These are phyloP conservation scores for Endotrypanum monterogeii DNA, from an alignment of 208 protist species.

Conservation along the genomic window DNA sequence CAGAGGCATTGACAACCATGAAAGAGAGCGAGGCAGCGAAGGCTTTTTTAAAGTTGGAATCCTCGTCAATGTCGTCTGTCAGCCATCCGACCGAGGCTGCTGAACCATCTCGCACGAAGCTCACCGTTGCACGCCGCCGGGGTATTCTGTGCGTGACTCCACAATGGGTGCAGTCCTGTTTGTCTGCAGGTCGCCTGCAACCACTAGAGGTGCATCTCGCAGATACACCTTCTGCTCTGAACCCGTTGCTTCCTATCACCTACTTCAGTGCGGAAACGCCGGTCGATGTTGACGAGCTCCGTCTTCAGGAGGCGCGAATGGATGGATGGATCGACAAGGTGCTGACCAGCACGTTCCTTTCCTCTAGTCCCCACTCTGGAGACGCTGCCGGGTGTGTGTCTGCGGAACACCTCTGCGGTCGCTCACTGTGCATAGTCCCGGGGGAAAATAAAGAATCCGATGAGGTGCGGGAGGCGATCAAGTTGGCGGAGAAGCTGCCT, in stretches of 20 bases:
- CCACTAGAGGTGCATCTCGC: neutral
- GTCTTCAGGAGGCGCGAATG: neutral
- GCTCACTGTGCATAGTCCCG: neutral
- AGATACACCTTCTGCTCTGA: neutral
- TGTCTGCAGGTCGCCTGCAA: constrained; percentile 27
- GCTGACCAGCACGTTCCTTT: neutral
- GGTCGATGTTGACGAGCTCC: neutral
- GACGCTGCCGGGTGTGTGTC: neutral
- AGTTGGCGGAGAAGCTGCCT: constrained; percentile 3
- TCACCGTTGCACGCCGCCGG: constrained; percentile 29
- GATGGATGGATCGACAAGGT: constrained; percentile 8
- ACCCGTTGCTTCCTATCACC: neutral
- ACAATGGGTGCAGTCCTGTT: constrained; percentile 64
- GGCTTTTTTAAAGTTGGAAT: neutral
- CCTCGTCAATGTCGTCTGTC: neutral
- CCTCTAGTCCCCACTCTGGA: neutral
- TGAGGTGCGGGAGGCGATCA: constrained; percentile 10
- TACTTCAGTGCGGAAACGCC: neutral
- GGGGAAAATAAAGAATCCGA: neutral
- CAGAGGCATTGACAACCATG: neutral
- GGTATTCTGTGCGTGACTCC: constrained; percentile 50
- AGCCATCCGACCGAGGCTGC: neutral
- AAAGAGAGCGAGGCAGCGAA: constrained; percentile 6
- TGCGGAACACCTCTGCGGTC: neutral
- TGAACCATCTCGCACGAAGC: constrained; percentile 23